Conservation (phyloP, 2,329 filamentous ascomycete genomes). For the Passalora sequoiae region DNA sequence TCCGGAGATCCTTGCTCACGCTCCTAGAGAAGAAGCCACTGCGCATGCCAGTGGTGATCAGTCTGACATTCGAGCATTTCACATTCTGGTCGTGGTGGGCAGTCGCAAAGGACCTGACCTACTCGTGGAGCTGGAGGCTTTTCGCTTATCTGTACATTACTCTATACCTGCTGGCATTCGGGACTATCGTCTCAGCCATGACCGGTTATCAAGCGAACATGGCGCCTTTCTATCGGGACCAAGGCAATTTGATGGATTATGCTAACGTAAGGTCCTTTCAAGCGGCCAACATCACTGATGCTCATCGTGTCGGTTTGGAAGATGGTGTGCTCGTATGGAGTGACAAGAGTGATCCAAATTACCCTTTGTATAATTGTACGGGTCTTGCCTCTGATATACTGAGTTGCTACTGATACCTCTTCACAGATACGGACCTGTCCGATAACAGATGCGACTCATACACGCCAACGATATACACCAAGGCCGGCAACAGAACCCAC, state of each 20-base stretch:
- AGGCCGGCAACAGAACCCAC: neutral
- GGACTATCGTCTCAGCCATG: conserved; percentile 12
- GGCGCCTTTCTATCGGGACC: conserved; percentile 4
- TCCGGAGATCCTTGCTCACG: conserved; percentile 4
- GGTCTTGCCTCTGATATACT: neutral
- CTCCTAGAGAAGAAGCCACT: conserved; percentile 4
- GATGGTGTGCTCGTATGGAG: neutral
- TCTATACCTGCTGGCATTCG: conserved; percentile 8
- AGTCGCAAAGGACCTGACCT: neutral
- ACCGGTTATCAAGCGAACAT: conserved; percentile 12
- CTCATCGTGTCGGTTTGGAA: conserved; percentile 2
- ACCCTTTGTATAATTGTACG: conserved; percentile 7
- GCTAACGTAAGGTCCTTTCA: neutral
- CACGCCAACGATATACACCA: too few relatives aligned
- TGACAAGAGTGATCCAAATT: conserved; percentile 1
- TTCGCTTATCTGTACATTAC: conserved; percentile 4
- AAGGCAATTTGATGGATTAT: conserved; percentile 5
- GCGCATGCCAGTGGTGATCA: conserved; percentile 3
- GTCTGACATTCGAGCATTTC: conserved; percentile 8
- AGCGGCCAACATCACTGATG: neutral
- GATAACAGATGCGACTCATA: too few relatives aligned
- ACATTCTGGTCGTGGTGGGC: conserved; percentile 3
- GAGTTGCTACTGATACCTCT: neutral
- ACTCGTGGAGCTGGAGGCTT: conserved; percentile 8
- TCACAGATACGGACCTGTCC: neutral